Base-by-base conservation (phyloP, 2,329 filamentous ascomycete species). In the Arthrobotrys entomopaga region DNA sequence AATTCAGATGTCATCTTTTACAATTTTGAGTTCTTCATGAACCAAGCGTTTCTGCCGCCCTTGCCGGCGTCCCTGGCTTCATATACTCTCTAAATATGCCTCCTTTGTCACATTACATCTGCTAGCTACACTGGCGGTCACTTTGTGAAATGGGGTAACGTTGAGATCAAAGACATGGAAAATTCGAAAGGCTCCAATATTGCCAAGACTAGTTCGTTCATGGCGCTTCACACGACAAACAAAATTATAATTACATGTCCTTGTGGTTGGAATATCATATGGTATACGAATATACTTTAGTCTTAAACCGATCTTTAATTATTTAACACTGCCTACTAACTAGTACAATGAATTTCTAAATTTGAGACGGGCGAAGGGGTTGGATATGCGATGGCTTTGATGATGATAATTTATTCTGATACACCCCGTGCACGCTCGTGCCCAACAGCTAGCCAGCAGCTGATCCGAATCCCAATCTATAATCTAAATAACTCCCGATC, bases 1-100 rank as follows among this genome's bases (percentile, higher is more conserved):
- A 53, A 49, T 71, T 63, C 66, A 64, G 57, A 65, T 64, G 65
- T 49, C 66, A 64, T 59, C 40, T 65, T 64, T 43, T 43, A 59
- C n/a, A n/a, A n/a, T n/a, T n/a, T n/a, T n/a, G n/a, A 42, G 52
- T 43, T 15, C 24, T 11, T 43, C 42, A 46, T 57, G 57, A 61
- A 64, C 54, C 40, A 40, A 48, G 49, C 43, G 58, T 34, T 65
- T 38, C 16, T 20, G 46, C 5, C 11, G 46, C 46, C 8, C 42
- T 46, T 46, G 42, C 42, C 8, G 42, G 13, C n/a, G 11, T 46
- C 42, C 42, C 42, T 46, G 42, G 11, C 29, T 15, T 16, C 16
- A 5, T 34, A 5, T 34, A 5, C 7, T 34, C 29, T 34, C 10
- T 10, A 34, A 3, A 22, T 40, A 20, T 34, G 3, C 29, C n/a